Conservation (phyloP, 2,329 filamentous ascomycete genomes). For the Sporothrix pseudoabietina region DNA sequence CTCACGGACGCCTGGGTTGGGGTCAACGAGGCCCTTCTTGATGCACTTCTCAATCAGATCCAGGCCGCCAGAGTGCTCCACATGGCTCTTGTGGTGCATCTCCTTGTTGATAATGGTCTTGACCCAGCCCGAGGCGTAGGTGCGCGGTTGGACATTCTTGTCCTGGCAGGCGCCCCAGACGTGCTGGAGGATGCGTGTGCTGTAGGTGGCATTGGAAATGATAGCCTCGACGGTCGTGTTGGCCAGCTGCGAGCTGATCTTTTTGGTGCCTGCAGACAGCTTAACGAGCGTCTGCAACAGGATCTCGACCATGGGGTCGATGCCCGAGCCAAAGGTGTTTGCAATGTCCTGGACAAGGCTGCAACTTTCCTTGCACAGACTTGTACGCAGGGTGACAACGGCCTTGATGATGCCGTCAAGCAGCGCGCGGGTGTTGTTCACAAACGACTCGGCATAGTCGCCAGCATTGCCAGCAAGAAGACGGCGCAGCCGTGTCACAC, state of each 20-base stretch:
- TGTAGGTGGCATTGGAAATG: conserved; percentile 78
- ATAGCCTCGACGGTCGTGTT: conserved; percentile 80
- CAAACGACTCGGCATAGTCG: conserved; percentile 72
- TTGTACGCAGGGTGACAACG: conserved; percentile 80
- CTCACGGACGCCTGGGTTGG: conserved; percentile 88
- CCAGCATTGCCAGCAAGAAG: conserved; percentile 80
- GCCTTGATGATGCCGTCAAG: conserved; percentile 89
- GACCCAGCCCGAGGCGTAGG: conserved; percentile 79
- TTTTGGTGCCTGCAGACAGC: conserved; percentile 85
- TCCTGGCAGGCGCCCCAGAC: conserved; percentile 81
- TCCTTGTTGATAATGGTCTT: conserved; percentile 80
- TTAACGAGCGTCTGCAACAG: conserved; percentile 88
- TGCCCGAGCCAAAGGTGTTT: conserved; percentile 69
- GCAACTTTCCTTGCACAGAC: conserved; percentile 84
- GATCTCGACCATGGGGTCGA: conserved; percentile 88
- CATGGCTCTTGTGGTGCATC: conserved; percentile 72
- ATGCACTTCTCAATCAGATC: conserved; percentile 86
- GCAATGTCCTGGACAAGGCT: conserved; percentile 83
- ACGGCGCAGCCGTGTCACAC: conserved; percentile 71
- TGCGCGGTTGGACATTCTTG: conserved; percentile 87
- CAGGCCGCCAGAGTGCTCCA: conserved; percentile 82
- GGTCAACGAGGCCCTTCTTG: conserved; percentile 82
- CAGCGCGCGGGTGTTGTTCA: conserved; percentile 69
- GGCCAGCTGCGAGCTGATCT: conserved; percentile 83
- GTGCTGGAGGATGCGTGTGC: conserved; percentile 79